Percentiles rank a stretch among this genome's conserved stretches.
Evolutionary conservation across 2,329 filamentous ascomycete genomes (phyloP).

Genomic region (Xylaria hypoxylon): DNA sequence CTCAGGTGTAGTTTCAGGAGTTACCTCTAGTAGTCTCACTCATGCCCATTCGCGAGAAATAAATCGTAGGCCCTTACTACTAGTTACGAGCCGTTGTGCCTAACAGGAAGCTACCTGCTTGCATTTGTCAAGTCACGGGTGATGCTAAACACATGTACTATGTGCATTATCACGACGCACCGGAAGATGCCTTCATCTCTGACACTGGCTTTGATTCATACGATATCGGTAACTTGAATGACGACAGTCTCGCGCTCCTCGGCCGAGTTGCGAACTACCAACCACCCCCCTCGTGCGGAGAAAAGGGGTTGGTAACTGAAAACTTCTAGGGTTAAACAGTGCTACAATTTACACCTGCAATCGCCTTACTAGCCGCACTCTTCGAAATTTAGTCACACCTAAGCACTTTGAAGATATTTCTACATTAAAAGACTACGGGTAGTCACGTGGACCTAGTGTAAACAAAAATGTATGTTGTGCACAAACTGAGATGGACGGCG

Average conservation of each 20-base stretch:
- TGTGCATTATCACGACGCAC: neutral
- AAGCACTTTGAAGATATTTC: no score
- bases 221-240: neutral
- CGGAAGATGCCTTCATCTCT: neutral
- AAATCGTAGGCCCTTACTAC: neutral
- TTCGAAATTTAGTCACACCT: no score
- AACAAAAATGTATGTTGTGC: no score
- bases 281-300: neutral
- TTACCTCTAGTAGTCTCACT: neutral
- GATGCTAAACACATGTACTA: slow-evolving; percentile 4
- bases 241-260: neutral
- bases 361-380: no score
- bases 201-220: neutral
- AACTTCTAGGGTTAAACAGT: slow-evolving; percentile 1
- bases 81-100: neutral
- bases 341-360: no score
- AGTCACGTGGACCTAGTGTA: no score
- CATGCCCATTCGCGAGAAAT: slow-evolving; percentile 4
- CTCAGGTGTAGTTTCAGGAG: neutral
- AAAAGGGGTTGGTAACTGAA: neutral
- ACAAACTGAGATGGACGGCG: no score
- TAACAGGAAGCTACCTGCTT: neutral
- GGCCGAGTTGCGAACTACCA: neutral
- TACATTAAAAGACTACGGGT: no score
- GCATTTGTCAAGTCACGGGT: slow-evolving; percentile 6